Evolutionary conservation across 179 eudicot genomes (phyloP), one percentile per base, ranked within the genome.

Genomic region (Actinidia polygama): DNA sequence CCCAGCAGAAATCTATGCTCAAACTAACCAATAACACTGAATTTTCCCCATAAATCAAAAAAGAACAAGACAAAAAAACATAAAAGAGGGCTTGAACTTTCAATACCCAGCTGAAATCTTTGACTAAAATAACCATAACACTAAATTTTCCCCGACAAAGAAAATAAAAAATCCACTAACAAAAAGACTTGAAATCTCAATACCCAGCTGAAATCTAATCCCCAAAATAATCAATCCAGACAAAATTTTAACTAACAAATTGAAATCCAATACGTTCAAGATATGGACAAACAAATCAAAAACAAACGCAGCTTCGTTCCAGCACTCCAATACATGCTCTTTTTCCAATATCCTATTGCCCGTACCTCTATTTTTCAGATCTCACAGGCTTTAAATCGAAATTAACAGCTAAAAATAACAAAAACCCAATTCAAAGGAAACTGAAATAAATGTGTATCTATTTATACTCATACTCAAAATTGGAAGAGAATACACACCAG

Each of bases 111-210:
- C 44, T 80, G 40, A 71, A 26, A 79, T 30, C 16, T 64, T 16
- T 86, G 1, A 94, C 97, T 78, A 94, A 80, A 76, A 92, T 90
- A 76, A 15, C 26, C 23, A 36, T 6, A 16, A 36, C 18, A 30
- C 4, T 10, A n/a, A n/a, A n/a, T n/a, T n/a, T n/a, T n/a, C n/a
- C n/a, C n/a, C n/a, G n/a, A n/a, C 21, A 59, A 59, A 18, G 6
- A 59, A 19, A 10, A 59, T 23, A 23, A 16, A 5, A 1, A 19
- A 19, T 59, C 18, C 15, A 11, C 6, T n/a, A 59, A 59, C 23
- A 18, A 59, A 16, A 59, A 59, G n/a, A 23, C n/a, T 51, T 51
- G 54, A 51, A 16, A 16, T 15, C 19, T 68, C 30, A 68, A 36
- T 0, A 46, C 49, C 73, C 50, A 68, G 49, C 15, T 68, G 11